These are phyloP conservation scores for Hydnum rufescens DNA, from an alignment of 768 basidiomycete species.

Conservation along the genomic window DNA sequence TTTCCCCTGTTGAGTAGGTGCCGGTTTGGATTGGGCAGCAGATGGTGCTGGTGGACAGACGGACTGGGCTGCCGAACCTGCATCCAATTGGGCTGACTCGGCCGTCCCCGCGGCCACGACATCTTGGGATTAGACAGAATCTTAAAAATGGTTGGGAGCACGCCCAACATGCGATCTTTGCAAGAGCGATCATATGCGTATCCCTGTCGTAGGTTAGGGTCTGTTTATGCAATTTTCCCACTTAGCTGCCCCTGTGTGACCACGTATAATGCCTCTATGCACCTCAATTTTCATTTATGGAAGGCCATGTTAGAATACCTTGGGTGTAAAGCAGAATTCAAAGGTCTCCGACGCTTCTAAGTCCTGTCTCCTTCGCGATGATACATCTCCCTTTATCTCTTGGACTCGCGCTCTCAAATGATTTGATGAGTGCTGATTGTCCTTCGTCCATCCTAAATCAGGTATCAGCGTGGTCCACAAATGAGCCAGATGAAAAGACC, in stretches of 20 bases:
- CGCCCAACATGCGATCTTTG: no score
- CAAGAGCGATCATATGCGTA: no score
- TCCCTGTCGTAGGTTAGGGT: no score
- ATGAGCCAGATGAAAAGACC: neutral
- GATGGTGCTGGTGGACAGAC: conserved; percentile 33
- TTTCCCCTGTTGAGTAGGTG: conserved; percentile 18
- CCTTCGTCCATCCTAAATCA: conserved; percentile 61
- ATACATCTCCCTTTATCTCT: conserved; percentile 55
- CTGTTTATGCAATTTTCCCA: no score
- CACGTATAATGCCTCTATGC: no score
- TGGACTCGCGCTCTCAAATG: conserved; percentile 49
- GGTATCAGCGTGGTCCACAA: neutral
- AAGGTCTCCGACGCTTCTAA: conserved; percentile 48
- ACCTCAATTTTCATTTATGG: no score
- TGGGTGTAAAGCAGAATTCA: conserved; percentile 23
- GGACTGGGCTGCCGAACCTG: conserved; percentile 82
- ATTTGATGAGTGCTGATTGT: conserved; percentile 51
- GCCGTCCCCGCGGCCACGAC: neutral
- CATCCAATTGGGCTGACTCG: conserved; percentile 20
- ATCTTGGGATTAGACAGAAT: conserved; percentile 6
- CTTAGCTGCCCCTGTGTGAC: no score
- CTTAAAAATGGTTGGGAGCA: no score
- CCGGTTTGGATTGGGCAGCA: conserved; percentile 60
- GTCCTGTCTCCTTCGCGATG: conserved; percentile 51
- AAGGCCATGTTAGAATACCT: no score